A percentile compares a stretch with the other conserved stretches of the same genome.
Conservation (phyloP, 352 stramenopile genomes). For the Phytophthora quininea region DNA sequence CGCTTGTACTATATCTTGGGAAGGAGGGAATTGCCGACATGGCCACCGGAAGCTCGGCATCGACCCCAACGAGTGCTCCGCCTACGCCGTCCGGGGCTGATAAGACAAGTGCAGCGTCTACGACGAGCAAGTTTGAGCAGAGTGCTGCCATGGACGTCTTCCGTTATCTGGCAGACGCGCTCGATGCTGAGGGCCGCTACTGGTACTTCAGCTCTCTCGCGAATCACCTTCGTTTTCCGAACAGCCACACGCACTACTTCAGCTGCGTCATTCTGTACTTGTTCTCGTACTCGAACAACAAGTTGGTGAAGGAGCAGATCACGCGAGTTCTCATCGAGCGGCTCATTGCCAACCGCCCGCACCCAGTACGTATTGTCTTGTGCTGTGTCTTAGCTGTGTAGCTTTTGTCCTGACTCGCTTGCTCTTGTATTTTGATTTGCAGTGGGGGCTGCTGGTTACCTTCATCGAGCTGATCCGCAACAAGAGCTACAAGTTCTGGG, state of each 20-base stretch:
- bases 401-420: not conserved
- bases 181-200: constrained; percentile 97
- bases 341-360: constrained; percentile 98
- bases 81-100: constrained; percentile 28
- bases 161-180: constrained; percentile 94
- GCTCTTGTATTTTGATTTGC: constrained; percentile 22
- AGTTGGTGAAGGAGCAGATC: constrained; percentile 98
- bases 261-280: constrained; percentile 98
- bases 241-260: constrained; percentile 99
- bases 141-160: constrained; percentile 94
- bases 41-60: constrained; percentile 40
- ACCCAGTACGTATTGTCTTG: constrained; percentile 77
- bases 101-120: constrained; percentile 40
- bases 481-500: constrained; percentile 99
- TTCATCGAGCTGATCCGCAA: constrained; percentile 99
- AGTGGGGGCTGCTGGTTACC: constrained; percentile 97
- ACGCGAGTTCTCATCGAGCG: constrained; percentile 98
- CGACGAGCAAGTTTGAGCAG: constrained; percentile 82
- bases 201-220: constrained; percentile 98
- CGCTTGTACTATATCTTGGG: constrained; percentile 84
- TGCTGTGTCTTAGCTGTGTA: not conserved
- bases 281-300: constrained; percentile 97
- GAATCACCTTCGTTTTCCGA: constrained; percentile 99
- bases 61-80: constrained; percentile 28
- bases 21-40: constrained; percentile 88